Evolutionary conservation across 768 basidiomycete genomes (phyloP).

Genomic region (Pisolithus sp.): DNA sequence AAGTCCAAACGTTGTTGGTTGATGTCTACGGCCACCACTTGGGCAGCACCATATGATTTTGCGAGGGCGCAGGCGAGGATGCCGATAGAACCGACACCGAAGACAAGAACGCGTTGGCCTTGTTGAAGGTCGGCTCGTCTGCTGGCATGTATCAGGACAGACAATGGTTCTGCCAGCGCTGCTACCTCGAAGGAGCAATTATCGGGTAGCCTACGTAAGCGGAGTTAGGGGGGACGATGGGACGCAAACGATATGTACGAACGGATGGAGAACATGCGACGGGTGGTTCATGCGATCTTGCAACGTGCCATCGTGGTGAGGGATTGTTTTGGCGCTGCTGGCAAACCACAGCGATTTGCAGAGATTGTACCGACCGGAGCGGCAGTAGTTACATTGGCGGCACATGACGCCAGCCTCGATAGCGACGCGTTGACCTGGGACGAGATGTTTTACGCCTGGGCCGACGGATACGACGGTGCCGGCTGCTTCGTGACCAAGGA

Average conservation of each 20-base stretch:
- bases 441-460: slow-evolving; percentile 54
- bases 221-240: slow-evolving; percentile 6
- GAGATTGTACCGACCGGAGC: slow-evolving; percentile 82
- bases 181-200: slow-evolving; percentile 71
- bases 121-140: slow-evolving; percentile 37
- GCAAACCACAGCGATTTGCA: slow-evolving; percentile 89
- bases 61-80: slow-evolving; percentile 83
- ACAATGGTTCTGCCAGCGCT: slow-evolving; percentile 89
- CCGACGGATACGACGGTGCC: slow-evolving; percentile 83
- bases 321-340: slow-evolving; percentile 83
- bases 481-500: slow-evolving; percentile 92
- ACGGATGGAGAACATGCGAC: slow-evolving; percentile 81
- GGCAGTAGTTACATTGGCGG: slow-evolving; percentile 63
- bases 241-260: slow-evolving; percentile 28
- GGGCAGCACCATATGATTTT: slow-evolving; percentile 59
- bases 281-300: slow-evolving; percentile 88
- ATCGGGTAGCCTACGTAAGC: slow-evolving; percentile 58
- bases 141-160: slow-evolving; percentile 71
- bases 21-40: slow-evolving; percentile 80
- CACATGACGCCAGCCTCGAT: slow-evolving; percentile 93
- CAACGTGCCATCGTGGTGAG: slow-evolving; percentile 89
- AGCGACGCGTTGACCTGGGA: slow-evolving; percentile 81
- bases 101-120: slow-evolving; percentile 75
- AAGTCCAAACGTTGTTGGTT: slow-evolving; percentile 77
- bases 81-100: slow-evolving; percentile 92